These are phyloP conservation scores for Claviceps capensis DNA, from an alignment of 2,329 filamentous ascomycete species.

Conservation along the genomic window DNA sequence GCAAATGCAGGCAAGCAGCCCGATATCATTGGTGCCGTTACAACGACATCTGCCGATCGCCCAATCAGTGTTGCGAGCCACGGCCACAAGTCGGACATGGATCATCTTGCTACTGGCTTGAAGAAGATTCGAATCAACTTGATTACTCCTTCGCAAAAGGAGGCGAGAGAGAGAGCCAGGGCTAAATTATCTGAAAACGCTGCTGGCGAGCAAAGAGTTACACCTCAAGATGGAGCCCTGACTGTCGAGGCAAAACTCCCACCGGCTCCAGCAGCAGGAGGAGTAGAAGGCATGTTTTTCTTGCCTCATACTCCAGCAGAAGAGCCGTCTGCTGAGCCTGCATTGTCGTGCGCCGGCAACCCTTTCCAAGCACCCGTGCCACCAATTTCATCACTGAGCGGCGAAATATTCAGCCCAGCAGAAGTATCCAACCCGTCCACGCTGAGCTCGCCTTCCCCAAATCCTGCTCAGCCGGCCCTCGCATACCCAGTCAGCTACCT, in stretches of 20 bases:
- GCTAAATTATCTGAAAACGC: constrained; percentile 9
- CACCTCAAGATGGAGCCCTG: not conserved
- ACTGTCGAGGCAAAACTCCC: not conserved
- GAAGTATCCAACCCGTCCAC: constrained; percentile 12
- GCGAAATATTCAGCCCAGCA: constrained; percentile 13
- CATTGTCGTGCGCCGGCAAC: not conserved
- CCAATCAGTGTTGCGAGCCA: constrained; percentile 4
- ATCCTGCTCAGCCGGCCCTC: constrained; percentile 11
- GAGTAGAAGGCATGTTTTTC: not conserved
- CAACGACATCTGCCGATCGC: constrained; percentile 5
- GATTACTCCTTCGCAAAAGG: constrained; percentile 43
- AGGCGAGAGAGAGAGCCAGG: constrained; percentile 29
- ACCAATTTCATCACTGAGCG: constrained; percentile 13
- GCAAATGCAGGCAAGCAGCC: constrained; percentile 9
- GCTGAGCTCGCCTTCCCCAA: constrained; percentile 8
- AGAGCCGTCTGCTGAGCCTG: not conserved
- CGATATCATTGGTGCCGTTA: constrained; percentile 6
- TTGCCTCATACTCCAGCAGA: not conserved
- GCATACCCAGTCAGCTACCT: constrained; percentile 16
- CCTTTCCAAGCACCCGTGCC: constrained; percentile 7
- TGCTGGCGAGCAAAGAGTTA: not conserved
- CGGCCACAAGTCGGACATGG: constrained; percentile 28
- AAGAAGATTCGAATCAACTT: constrained; percentile 51
- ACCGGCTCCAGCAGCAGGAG: not conserved
- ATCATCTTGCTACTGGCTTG: constrained; percentile 43